These are phyloP conservation scores for Saccharomyces hybrid DNA, from an alignment of 1,139 yeast species.

Conservation along the genomic window DNA sequence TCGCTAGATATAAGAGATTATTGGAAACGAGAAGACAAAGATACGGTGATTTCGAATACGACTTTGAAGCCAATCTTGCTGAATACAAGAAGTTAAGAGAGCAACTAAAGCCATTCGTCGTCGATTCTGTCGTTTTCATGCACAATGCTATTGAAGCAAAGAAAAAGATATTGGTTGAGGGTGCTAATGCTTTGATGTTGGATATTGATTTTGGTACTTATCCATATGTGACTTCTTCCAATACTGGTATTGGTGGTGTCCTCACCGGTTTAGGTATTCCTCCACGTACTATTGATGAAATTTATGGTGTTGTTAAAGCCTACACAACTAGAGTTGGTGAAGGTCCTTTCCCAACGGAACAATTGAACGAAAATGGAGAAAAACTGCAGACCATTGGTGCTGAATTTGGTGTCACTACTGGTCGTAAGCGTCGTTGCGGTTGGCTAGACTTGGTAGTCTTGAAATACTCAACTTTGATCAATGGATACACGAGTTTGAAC, in stretches of 20 bases:
- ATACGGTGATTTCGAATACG: conserved; percentile 89
- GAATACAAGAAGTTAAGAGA: conserved; percentile 72
- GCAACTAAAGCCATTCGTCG: conserved; percentile 77
- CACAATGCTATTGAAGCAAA: conserved; percentile 71
- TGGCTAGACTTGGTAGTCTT: conserved; percentile 96
- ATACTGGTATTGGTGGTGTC: conserved; percentile 97
- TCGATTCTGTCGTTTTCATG: conserved; percentile 86
- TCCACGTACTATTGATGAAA: conserved; percentile 68
- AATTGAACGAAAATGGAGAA: conserved; percentile 80
- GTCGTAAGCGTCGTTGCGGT: conserved; percentile 98
- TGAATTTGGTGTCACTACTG: conserved; percentile 96
- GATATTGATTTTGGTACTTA: conserved; percentile 98
- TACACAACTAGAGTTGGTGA: conserved; percentile 98
- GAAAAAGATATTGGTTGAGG: conserved; percentile 88
- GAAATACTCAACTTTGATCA: conserved; percentile 81
- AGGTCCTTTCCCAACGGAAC: conserved; percentile 99
- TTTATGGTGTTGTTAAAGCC: conserved; percentile 96
- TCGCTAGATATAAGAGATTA: conserved; percentile 65
- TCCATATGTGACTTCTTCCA: conserved; percentile 93
- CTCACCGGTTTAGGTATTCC: conserved; percentile 95
- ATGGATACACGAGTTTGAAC: conserved; percentile 91
- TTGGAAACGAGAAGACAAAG: conserved; percentile 76
- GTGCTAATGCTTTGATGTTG: conserved; percentile 97
- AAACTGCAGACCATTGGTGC: conserved; percentile 86
- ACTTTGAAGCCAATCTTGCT: conserved; percentile 69